Conservation (phyloP, 768 basidiomycete species). For the Termitomyces sp. region DNA sequence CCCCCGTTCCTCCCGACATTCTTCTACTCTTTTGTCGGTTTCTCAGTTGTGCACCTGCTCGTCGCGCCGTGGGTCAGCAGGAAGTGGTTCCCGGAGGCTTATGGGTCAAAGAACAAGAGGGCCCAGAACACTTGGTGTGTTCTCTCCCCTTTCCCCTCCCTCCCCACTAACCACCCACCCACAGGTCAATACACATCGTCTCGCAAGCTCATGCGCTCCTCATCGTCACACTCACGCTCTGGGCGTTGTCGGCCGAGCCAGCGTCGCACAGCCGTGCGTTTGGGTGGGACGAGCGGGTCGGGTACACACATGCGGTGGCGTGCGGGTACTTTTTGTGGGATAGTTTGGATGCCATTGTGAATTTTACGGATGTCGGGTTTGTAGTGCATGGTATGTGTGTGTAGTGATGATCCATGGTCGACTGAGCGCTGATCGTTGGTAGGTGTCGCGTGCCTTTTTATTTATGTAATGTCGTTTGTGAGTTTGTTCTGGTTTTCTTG, state of each 20-base stretch:
- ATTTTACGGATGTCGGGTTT: conserved; percentile 71
- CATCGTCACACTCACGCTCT: conserved; percentile 60
- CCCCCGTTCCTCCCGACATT: conserved; percentile 53
- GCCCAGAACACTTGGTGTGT: conserved; percentile 63
- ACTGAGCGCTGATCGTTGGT: neutral
- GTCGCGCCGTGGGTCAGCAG: conserved; percentile 52
- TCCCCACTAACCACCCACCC: conserved; percentile 2
- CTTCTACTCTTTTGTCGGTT: conserved; percentile 49
- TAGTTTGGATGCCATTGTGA: conserved; percentile 60
- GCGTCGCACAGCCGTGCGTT: conserved; percentile 58
- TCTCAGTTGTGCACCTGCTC: conserved; percentile 54
- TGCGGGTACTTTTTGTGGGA: conserved; percentile 91
- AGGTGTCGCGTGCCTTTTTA: conserved; percentile 61
- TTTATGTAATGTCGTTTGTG: conserved; percentile 72
- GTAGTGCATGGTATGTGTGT: conserved; percentile 62
- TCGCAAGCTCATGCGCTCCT: conserved; percentile 72
- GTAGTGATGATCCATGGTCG: too few relatives aligned
- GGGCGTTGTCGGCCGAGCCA: conserved; percentile 40
- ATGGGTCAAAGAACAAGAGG: conserved; percentile 40
- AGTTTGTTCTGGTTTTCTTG: conserved; percentile 20
- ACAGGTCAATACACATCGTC: conserved; percentile 66
- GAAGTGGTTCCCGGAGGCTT: conserved; percentile 44
- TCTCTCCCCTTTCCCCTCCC: neutral
- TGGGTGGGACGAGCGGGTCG: conserved; percentile 64
- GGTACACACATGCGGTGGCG: conserved; percentile 62